Percentiles rank a stretch among this genome's conserved stretches.
Evolutionary conservation across 371 early-diverging fungal species (phyloP).

Genomic region (Mucor piriformis): DNA sequence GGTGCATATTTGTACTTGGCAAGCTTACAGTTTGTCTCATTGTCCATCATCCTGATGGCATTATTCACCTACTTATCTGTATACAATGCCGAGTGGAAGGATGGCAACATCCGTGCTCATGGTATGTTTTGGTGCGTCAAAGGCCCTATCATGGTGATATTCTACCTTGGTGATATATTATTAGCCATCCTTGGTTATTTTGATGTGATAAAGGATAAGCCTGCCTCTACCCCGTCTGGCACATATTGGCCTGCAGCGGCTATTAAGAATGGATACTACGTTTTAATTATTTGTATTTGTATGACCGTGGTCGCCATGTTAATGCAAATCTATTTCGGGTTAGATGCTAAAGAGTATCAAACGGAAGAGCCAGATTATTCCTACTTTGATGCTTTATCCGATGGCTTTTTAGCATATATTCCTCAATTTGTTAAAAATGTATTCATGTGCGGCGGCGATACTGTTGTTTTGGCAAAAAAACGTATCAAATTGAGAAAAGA

Average conservation of each 20-base stretch:
- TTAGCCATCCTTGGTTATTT: slow-evolving; percentile 31
- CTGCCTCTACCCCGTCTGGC: slow-evolving; percentile 34
- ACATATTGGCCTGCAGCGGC: slow-evolving; percentile 46
- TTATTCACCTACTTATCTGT: slow-evolving; percentile 52
- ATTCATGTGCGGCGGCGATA: slow-evolving; percentile 47
- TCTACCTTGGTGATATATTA: slow-evolving; percentile 49
- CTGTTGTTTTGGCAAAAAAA: slow-evolving; percentile 43
- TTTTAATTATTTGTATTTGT: slow-evolving; percentile 41
- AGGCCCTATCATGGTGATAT: slow-evolving; percentile 53
- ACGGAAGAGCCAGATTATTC: slow-evolving; percentile 20
- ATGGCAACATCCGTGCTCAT: slow-evolving; percentile 42
- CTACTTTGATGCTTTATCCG: slow-evolving; percentile 41
- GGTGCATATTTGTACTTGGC: slow-evolving; percentile 50
- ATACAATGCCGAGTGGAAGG: slow-evolving; percentile 44
- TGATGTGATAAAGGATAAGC: slow-evolving; percentile 44
- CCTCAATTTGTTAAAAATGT: slow-evolving; percentile 48
- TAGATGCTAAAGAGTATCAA: slow-evolving; percentile 21
- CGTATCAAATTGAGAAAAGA: slow-evolving; percentile 34
- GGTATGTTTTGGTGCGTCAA: slow-evolving; percentile 62
- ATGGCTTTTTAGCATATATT: slow-evolving; percentile 46
- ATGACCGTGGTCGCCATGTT: slow-evolving; percentile 42
- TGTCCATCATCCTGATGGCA: slow-evolving; percentile 48
- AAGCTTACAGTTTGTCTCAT: slow-evolving; percentile 47
- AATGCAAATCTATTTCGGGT: slow-evolving; percentile 48
- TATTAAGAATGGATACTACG: slow-evolving; percentile 49